These are phyloP conservation scores for Dactylis glomerata DNA, from an alignment of 176 grass and related monocot species.

Conservation along the genomic window DNA sequence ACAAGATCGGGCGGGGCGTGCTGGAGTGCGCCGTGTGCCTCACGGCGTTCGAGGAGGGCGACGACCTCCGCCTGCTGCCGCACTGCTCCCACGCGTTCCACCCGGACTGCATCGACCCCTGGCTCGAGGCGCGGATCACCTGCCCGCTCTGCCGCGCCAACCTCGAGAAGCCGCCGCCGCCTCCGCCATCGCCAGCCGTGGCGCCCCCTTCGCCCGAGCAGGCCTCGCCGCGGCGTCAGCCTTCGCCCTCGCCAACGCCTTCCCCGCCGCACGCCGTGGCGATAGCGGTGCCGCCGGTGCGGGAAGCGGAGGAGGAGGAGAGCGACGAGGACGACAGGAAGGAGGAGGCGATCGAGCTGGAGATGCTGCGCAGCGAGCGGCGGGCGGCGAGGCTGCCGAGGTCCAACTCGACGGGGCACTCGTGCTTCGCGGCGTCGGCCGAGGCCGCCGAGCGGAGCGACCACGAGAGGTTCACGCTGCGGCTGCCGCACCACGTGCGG, in stretches of 20 bases:
- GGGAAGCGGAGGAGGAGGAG: conserved; percentile 8
- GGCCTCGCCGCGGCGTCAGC: not conserved
- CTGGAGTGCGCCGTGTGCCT: conserved; percentile 96
- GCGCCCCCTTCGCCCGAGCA: conserved; percentile 16
- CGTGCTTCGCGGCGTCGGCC: conserved; percentile 4
- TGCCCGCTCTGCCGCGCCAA: conserved; percentile 70
- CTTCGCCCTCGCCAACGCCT: not conserved
- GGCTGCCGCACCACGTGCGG: conserved; percentile 61
- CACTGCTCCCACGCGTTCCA: conserved; percentile 94
- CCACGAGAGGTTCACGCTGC: conserved; percentile 74
- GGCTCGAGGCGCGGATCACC: conserved; percentile 70
- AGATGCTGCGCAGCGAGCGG: conserved; percentile 52
- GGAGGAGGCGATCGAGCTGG: conserved; percentile 62
- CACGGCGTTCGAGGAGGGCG: conserved; percentile 77
- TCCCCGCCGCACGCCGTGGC: conserved; percentile 28
- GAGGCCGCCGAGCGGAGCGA: conserved; percentile 26
- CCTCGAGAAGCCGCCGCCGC: conserved; percentile 41
- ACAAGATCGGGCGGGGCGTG: conserved; percentile 56
- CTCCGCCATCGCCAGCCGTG: accelerated
- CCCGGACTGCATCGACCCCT: conserved; percentile 86
- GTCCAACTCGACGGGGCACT: conserved; percentile 53
- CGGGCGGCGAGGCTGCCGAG: conserved; percentile 47
- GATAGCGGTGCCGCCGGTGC: conserved; percentile 13
- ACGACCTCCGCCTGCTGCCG: conserved; percentile 77
- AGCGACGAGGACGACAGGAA: conserved; percentile 44